Conservation (phyloP, 306 rosid species). For the Ormosia emarginata region DNA sequence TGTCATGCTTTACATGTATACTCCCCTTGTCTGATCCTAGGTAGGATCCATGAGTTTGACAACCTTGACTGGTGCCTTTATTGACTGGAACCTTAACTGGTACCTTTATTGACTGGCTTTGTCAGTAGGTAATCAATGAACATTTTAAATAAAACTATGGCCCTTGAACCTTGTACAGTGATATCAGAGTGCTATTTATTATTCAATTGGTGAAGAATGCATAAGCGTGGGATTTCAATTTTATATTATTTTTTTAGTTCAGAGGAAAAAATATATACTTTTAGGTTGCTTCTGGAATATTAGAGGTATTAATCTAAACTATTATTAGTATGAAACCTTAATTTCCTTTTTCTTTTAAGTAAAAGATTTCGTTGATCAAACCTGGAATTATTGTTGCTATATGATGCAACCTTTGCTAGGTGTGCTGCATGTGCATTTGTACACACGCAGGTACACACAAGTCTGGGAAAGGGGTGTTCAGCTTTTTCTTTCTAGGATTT, state of each 20-base stretch:
- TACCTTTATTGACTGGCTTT: background rate
- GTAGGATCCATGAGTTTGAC: too few species aligned
- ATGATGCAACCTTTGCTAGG: background rate
- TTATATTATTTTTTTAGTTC: background rate
- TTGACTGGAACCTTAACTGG: too few species aligned
- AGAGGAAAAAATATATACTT: background rate
- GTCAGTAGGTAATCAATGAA: background rate
- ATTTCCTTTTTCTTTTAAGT: background rate
- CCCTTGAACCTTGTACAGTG: background rate
- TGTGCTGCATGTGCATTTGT: background rate
- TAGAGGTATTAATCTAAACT: too few species aligned
- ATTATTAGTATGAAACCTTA: background rate
- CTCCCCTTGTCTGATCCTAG: too few species aligned
- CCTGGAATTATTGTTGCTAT: background rate
- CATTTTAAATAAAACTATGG: background rate
- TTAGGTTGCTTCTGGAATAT: background rate
- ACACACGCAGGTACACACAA: background rate
- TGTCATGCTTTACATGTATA: too few species aligned
- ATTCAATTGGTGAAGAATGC: background rate
- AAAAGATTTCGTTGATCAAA: background rate
- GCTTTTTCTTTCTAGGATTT: too few species aligned
- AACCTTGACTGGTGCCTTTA: too few species aligned
- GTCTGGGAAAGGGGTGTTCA: too few species aligned
- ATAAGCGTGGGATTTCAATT: background rate
- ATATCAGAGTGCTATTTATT: background rate